Conservation (phyloP, 2,329 filamentous ascomycete species). For the Penicillium sp. region DNA sequence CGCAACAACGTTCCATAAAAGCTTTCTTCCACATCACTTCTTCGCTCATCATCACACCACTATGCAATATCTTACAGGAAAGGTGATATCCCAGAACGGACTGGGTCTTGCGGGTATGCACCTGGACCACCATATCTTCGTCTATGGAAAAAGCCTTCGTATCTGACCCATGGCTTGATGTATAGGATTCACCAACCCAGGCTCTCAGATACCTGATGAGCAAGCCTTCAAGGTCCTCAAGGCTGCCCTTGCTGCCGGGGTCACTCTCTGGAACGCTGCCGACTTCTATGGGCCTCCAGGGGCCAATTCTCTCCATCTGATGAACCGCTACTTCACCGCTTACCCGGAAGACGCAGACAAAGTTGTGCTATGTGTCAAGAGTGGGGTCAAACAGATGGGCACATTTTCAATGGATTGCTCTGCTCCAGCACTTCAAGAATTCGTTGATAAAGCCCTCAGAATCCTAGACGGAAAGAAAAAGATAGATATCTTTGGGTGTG, state of each 20-base stretch:
- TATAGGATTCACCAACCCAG: conserved; percentile 25
- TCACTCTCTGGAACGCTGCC: conserved; percentile 27
- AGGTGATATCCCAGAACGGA: conserved; percentile 21
- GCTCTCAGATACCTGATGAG: conserved; percentile 15
- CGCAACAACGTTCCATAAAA: background rate
- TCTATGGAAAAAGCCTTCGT: background rate
- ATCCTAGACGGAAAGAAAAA: conserved; percentile 39
- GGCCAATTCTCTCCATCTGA: conserved; percentile 56
- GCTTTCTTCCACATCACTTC: background rate
- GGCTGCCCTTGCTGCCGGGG: conserved; percentile 41
- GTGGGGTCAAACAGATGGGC: conserved; percentile 30
- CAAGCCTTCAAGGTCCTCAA: conserved; percentile 50
- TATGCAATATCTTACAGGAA: conserved; percentile 19
- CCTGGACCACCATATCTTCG: background rate
- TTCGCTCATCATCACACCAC: background rate
- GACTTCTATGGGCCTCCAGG: conserved; percentile 54
- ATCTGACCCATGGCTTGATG: background rate
- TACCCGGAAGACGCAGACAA: conserved; percentile 62
- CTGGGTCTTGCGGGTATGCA: conserved; percentile 23
- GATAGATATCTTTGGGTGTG: conserved; percentile 59
- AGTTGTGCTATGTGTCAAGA: conserved; percentile 60
- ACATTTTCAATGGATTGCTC: conserved; percentile 49
- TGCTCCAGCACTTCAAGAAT: conserved; percentile 52
- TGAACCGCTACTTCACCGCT: conserved; percentile 59
- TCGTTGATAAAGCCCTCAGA: conserved; percentile 55